phyloP scores from a whole-genome alignment of 495 filamentous ascomycete genomes.

The Podospora pseudopauciseta region DNA sequence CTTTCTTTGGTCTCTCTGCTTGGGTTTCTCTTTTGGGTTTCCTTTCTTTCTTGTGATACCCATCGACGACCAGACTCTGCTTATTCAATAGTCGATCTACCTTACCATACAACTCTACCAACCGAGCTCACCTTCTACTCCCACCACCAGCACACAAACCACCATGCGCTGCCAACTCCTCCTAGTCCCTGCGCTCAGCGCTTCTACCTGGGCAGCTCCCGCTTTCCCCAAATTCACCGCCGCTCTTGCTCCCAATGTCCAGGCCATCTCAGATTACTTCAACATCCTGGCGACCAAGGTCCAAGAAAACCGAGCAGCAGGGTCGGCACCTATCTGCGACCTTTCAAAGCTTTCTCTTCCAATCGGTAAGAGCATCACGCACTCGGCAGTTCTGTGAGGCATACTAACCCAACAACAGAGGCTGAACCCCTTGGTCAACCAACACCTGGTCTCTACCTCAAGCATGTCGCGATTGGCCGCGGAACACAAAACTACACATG shows the following conservation, averaged over 20 bases:
- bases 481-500: slow-evolving; percentile 95
- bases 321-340: slow-evolving; percentile 47
- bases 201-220: slow-evolving; percentile 48
- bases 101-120: slow-evolving; percentile 10
- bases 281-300: slow-evolving; percentile 49
- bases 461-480: slow-evolving; percentile 79
- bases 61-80: slow-evolving; percentile 14
- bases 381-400: background rate
- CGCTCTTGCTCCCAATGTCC: slow-evolving; percentile 36
- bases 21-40: slow-evolving; percentile 32
- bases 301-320: slow-evolving; percentile 36
- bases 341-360: slow-evolving; percentile 47
- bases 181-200: slow-evolving; percentile 45
- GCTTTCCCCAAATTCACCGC: slow-evolving; percentile 38
- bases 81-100: slow-evolving; percentile 5
- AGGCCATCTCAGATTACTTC: slow-evolving; percentile 52
- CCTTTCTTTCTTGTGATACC: slow-evolving; percentile 31
- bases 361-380: slow-evolving; percentile 29
- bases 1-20: slow-evolving; percentile 28
- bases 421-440: slow-evolving; percentile 53
- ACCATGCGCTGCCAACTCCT: slow-evolving; percentile 47
- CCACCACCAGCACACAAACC: slow-evolving; percentile 8
- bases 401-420: slow-evolving; percentile 22
- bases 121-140: background rate
- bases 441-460: slow-evolving; percentile 53